A percentile compares a stretch with the other conserved stretches of the same genome.
phyloP scores from a whole-genome alignment of 202 grass and related monocot species.

The Setaria viridis region DNA sequence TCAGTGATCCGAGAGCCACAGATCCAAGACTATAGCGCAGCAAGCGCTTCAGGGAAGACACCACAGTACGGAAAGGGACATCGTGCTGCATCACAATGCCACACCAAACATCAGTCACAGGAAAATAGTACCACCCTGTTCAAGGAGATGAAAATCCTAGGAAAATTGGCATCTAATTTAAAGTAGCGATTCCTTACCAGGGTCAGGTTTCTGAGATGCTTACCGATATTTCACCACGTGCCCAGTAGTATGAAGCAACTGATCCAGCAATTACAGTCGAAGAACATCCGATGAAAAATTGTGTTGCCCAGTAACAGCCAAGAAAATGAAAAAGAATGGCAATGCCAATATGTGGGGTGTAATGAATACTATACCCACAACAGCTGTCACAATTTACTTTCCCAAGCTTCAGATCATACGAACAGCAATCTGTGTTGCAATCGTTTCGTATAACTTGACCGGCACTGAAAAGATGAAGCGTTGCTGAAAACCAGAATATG shows the following conservation, averaged over 20 bases:
- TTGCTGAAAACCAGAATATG: slow-evolving; percentile 90
- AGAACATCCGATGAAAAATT: slow-evolving; percentile 78
- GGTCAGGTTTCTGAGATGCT: slow-evolving; percentile 23
- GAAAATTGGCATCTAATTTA: slow-evolving; percentile 12
- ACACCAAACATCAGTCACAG: slow-evolving; percentile 12
- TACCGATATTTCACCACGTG: slow-evolving; percentile 84
- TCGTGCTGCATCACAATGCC: slow-evolving; percentile 71
- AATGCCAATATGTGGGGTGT: slow-evolving; percentile 79
- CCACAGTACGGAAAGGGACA: slow-evolving; percentile 82
- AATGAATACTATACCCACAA: slow-evolving; percentile 89
- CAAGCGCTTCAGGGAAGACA: slow-evolving; percentile 78
- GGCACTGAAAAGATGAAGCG: slow-evolving; percentile 85
- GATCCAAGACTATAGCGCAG: slow-evolving; percentile 86
- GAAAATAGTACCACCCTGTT: not conserved
- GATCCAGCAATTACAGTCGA: slow-evolving; percentile 92
- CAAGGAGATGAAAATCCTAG: not conserved
- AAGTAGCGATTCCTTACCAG: not conserved
- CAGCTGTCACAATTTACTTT: slow-evolving; percentile 89
- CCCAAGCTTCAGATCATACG: slow-evolving; percentile 78
- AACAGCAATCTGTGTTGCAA: slow-evolving; percentile 82
- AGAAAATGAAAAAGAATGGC: slow-evolving; percentile 92
- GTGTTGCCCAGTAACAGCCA: slow-evolving; percentile 89
- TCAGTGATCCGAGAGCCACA: slow-evolving; percentile 78
- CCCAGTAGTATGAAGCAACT: slow-evolving; percentile 94
- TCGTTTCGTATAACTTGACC: slow-evolving; percentile 79